These are phyloP conservation scores for Metroxylon sagu DNA, from an alignment of 176 grass and related monocot species.

Conservation along the genomic window DNA sequence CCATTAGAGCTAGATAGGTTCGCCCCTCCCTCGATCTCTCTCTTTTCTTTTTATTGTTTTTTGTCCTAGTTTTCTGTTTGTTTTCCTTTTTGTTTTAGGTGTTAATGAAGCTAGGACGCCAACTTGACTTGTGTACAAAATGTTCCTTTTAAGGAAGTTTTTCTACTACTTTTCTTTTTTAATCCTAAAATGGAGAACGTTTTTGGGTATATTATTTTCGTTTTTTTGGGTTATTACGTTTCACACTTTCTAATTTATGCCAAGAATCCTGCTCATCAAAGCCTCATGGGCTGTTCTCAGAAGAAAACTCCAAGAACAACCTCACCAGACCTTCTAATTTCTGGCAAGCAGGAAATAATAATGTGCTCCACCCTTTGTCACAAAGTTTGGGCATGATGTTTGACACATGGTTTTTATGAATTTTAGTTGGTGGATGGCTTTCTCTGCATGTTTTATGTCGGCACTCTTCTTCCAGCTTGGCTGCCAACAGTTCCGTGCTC, in stretches of 20 bases:
- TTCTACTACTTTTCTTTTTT: conserved; percentile 1
- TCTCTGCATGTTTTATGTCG: too few relatives aligned
- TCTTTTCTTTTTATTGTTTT: not conserved
- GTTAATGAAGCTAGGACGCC: conserved; percentile 12
- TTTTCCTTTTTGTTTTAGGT: conserved; percentile 12
- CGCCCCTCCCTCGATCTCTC: too few relatives aligned
- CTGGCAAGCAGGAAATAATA: too few relatives aligned
- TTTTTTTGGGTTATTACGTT: not conserved
- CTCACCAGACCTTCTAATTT: too few relatives aligned
- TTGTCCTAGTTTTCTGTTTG: not conserved
- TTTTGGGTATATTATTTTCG: conserved; percentile 1
- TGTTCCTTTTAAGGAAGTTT: conserved; percentile 25
- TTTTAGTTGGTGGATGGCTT: too few relatives aligned
- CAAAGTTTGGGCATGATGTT: too few relatives aligned
- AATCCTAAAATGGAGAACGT: conserved; percentile 7
- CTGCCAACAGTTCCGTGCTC: too few relatives aligned
- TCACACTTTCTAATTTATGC: conserved; percentile 1
- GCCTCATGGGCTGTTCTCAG: not conserved
- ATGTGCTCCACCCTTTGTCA: too few relatives aligned
- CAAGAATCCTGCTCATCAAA: not conserved
- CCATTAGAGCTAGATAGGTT: too few relatives aligned
- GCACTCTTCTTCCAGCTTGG: too few relatives aligned
- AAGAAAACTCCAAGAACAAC: not conserved
- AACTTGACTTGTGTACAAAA: conserved; percentile 14
- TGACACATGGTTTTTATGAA: too few relatives aligned